A percentile compares a stretch with the other conserved stretches of the same genome.
Evolutionary conservation across 2,329 filamentous ascomycete species (phyloP).

Genomic region (Aspergillus quadrilineatus): DNA sequence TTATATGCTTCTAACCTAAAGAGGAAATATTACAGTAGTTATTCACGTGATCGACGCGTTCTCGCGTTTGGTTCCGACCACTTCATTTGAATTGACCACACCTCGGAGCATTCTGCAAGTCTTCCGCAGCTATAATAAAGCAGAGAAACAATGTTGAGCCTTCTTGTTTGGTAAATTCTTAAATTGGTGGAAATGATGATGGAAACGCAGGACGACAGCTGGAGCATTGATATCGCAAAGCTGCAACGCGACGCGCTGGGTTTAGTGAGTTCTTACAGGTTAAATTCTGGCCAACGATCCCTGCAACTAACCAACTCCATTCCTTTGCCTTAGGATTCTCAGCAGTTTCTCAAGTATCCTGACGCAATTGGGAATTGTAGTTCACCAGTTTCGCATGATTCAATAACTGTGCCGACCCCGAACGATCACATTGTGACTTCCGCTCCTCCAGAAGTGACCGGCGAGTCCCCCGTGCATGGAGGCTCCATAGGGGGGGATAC

Average conservation of each 20-base stretch:
- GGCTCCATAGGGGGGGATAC: conserved; percentile 3
- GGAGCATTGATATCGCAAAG: conserved; percentile 36
- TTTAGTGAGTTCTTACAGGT: conserved; percentile 34
- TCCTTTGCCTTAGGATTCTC: conserved; percentile 29
- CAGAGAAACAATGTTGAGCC: not conserved
- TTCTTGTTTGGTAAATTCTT: not conserved
- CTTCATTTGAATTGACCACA: not conserved
- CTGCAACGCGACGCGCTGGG: conserved; percentile 44
- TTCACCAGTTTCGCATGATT: conserved; percentile 2
- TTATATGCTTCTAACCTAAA: not conserved
- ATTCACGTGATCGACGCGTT: conserved; percentile 32
- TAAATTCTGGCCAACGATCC: conserved; percentile 26
- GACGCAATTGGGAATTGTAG: conserved; percentile 11
- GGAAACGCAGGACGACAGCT: conserved; percentile 42
- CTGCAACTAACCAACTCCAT: conserved; percentile 31
- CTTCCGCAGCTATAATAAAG: not conserved
- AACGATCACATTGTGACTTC: conserved; percentile 10
- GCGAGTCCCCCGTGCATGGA: conserved; percentile 14
- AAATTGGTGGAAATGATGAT: conserved; percentile 22
- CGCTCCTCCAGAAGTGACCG: conserved; percentile 11
- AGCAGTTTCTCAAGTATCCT: conserved; percentile 19
- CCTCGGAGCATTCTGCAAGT: not conserved
- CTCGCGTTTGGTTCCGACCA: conserved; percentile 27
- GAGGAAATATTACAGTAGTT: conserved; percentile 26
- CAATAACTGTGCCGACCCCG: conserved; percentile 4